These are phyloP conservation scores for Fusarium continuum DNA, from an alignment of 2,329 filamentous ascomycete genomes.

Conservation along the genomic window DNA sequence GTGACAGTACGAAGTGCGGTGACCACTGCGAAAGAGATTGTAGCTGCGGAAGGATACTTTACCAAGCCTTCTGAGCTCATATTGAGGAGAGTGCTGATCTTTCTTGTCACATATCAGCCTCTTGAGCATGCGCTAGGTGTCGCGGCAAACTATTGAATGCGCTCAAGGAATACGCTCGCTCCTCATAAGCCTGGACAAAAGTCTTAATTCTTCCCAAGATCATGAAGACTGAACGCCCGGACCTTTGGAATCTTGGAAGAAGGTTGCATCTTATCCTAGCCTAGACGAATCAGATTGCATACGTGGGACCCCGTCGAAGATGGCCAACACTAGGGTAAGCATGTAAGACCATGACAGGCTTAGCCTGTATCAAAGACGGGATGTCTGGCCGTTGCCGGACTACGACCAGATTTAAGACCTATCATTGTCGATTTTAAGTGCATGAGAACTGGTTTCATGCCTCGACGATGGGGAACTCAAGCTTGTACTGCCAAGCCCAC, in stretches of 20 bases:
- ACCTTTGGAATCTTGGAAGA: constrained; percentile 8
- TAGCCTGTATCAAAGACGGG: constrained; percentile 25
- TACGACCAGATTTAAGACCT: not conserved
- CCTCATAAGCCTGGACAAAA: not conserved
- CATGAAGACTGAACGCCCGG: constrained; percentile 6
- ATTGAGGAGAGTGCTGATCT: not conserved
- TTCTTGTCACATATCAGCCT: not conserved
- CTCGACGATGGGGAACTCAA: not conserved
- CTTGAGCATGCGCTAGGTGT: not conserved
- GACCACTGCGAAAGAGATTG: not conserved
- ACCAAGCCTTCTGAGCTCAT: not conserved
- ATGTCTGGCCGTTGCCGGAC: constrained; percentile 8
- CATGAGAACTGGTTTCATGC: not conserved
- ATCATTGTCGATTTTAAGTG: not conserved
- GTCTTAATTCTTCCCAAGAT: not conserved
- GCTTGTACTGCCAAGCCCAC: not conserved
- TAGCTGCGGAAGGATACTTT: not conserved
- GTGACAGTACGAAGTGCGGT: not conserved
- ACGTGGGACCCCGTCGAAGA: constrained; percentile 8
- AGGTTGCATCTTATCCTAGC: constrained; percentile 16
- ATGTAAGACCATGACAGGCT: constrained; percentile 27
- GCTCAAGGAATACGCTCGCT: constrained; percentile 14
- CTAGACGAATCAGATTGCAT: constrained; percentile 23
- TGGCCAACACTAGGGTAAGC: constrained; percentile 33
- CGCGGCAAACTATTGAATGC: not conserved